phyloP scores from a whole-genome alignment of 495 filamentous ascomycete genomes.

The Sphaerosporella brunnea region DNA sequence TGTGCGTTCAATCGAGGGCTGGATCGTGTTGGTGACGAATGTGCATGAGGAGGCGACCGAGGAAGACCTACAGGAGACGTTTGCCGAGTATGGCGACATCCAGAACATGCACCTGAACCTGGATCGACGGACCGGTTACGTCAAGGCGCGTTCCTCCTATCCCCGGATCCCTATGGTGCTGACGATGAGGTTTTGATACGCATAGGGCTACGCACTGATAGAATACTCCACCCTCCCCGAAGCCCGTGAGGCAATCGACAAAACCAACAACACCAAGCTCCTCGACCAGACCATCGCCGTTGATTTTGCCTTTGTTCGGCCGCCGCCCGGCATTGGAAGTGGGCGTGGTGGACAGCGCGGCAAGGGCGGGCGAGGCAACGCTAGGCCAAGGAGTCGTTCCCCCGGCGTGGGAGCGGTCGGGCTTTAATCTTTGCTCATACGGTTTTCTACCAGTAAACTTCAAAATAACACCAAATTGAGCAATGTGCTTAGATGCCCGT shows the following conservation, averaged over 20 bases:
- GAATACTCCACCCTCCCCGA: constrained; percentile 26
- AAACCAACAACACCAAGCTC: constrained; percentile 44
- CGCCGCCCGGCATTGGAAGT: constrained; percentile 47
- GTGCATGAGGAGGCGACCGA: constrained; percentile 96
- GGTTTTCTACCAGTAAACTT: too few species aligned
- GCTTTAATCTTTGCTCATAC: too few species aligned
- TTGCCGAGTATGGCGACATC: constrained; percentile 92
- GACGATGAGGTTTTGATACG: neutral
- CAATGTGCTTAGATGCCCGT: too few species aligned
- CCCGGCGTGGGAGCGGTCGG: neutral
- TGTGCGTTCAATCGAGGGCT: constrained; percentile 95
- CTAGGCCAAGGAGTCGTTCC: constrained; percentile 2
- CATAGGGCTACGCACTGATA: constrained; percentile 18
- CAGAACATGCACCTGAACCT: constrained; percentile 93
- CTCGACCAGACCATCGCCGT: constrained; percentile 83
- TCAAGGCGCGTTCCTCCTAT: constrained; percentile 48
- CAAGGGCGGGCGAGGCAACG: neutral
- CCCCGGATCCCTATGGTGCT: neutral
- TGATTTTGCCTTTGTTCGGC: constrained; percentile 93
- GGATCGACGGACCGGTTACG: constrained; percentile 88
- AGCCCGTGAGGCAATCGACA: constrained; percentile 30
- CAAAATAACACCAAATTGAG: too few species aligned
- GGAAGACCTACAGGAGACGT: constrained; percentile 84
- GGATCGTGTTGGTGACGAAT: constrained; percentile 94
- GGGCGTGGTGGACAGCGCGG: neutral